Evolutionary conservation across 306 rosid species (phyloP), one percentile per base, ranked within the genome.

Genomic region (Delonix regia): DNA sequence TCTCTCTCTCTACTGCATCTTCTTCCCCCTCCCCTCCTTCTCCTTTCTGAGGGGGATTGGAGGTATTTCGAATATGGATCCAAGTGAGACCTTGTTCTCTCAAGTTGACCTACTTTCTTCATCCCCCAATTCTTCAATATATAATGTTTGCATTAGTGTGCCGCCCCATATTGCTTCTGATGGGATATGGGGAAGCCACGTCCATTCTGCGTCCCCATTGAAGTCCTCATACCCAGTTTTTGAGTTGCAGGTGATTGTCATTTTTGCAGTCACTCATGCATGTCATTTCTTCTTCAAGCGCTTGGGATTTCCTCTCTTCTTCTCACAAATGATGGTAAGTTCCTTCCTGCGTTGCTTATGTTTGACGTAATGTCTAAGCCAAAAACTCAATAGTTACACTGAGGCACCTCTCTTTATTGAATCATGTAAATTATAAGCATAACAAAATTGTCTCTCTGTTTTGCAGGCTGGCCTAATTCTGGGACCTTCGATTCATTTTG

Each of bases 301-400:
- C 12, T 65, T 88, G 33, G 74, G 87, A 16, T 7, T 91, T 51
- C 87, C 98, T 65, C 56, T 30, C 66, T 53, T 88, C 47, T 41
- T 88, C 76, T 55, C 89, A 3, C 93, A 91, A 73, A 84, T 91
- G 80, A 38, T 88, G 65, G 95, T 91, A 84, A 12, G 85, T 75
- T n/a, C 34, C 9, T 12, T 24, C 13, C 24, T 8, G 8, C 42
- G 28, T 44, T 24, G 3, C 33, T 11, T 25, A 1, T 16, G 13
- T 38, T 72, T 52, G 49, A 33, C 2, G n/a, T 1, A 18, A 36
- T 19, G 30, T 45, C 16, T 14, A 16, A 21, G 28, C 19, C 7
- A 21, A 65, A 39, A 36, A 1, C 1, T 16, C 6, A 18, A 15
- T 16, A 4, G 2, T 30, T 15, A 14, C 22, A 14, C 6, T 1